Evolutionary conservation across 2,329 filamentous ascomycete genomes (phyloP).

Genomic region (Trichoderma pleuroti): DNA sequence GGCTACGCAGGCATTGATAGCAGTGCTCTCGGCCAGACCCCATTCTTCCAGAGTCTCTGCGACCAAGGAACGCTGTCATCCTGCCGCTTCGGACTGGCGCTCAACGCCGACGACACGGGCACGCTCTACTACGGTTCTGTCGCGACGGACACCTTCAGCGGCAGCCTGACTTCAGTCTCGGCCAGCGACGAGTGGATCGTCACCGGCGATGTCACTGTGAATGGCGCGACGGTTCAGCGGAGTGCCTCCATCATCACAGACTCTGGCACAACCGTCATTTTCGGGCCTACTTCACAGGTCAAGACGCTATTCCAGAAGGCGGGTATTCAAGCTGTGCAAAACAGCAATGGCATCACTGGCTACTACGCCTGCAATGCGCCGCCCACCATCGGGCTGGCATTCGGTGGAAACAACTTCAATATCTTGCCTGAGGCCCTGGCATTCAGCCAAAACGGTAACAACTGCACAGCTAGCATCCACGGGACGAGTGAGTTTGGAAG

Average conservation of each 20-base stretch:
- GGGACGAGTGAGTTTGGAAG: conserved; percentile 19
- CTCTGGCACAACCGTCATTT: conserved; percentile 23
- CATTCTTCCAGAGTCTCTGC: conserved; percentile 24
- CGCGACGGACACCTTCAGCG: conserved; percentile 16
- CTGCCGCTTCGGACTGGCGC: conserved; percentile 24
- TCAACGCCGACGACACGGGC: conserved; percentile 22
- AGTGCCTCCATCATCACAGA: conserved; percentile 20
- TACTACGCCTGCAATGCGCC: conserved; percentile 21
- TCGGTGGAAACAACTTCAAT: conserved; percentile 22
- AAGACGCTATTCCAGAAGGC: conserved; percentile 19
- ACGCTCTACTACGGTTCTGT: conserved; percentile 23
- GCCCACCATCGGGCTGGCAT: conserved; percentile 21
- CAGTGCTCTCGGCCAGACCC: conserved; percentile 10
- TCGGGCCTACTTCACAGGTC: conserved; percentile 21
- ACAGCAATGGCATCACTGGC: conserved; percentile 19
- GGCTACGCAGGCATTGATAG: conserved; percentile 20
- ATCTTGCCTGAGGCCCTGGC: conserved; percentile 21
- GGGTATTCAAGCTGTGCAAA: conserved; percentile 17
- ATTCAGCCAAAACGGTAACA: conserved; percentile 20
- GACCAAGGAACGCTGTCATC: conserved; percentile 18
- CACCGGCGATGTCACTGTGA: conserved; percentile 20
- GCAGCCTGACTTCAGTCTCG: conserved; percentile 12
- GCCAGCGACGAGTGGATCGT: conserved; percentile 15
- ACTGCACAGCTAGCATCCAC: conserved; percentile 23
- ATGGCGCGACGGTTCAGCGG: conserved; percentile 3